Evolutionary conservation across 164 flowering plant genomes (phyloP).

Genomic region (Akebia trifoliata): DNA sequence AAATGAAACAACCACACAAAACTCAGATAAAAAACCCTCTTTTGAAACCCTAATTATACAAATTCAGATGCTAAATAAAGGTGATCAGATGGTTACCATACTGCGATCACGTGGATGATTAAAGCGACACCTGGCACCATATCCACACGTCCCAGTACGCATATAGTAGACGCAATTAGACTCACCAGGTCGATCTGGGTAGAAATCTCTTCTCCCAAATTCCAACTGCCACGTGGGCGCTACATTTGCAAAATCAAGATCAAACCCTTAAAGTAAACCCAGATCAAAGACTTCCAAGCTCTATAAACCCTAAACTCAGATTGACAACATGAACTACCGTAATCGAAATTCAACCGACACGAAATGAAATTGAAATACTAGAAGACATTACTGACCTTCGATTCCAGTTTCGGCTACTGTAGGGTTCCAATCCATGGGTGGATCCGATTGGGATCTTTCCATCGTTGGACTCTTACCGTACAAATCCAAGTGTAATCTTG

Average conservation of each 20-base stretch:
- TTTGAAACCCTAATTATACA: conserved; percentile 8
- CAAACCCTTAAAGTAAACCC: neutral
- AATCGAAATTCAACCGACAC: conserved; percentile 5
- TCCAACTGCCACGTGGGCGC: conserved; percentile 62
- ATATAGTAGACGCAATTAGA: conserved; percentile 70
- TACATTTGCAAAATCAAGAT: conserved; percentile 28
- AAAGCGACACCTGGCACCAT: conserved; percentile 76
- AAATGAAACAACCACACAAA: conserved; percentile 9
- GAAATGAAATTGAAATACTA: conserved; percentile 11
- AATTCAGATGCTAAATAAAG: neutral
- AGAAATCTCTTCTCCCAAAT: conserved; percentile 40
- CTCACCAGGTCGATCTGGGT: conserved; percentile 77
- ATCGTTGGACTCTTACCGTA: conserved; percentile 42
- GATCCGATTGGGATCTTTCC: conserved; percentile 48
- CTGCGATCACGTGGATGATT: conserved; percentile 83
- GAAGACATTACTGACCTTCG: conserved; percentile 44
- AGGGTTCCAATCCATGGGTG: conserved; percentile 32
- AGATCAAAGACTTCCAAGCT: conserved; percentile 2
- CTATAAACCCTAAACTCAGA: conserved; percentile 22
- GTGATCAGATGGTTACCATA: conserved; percentile 28
- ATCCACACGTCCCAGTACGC: conserved; percentile 82
- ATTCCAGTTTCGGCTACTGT: conserved; percentile 43
- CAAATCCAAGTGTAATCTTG: conserved; percentile 39
- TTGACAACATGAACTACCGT: neutral
- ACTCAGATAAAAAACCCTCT: neutral